phyloP scores from a whole-genome alignment of 192 early-diverging fungal species.

The Coemansia sp. region DNA sequence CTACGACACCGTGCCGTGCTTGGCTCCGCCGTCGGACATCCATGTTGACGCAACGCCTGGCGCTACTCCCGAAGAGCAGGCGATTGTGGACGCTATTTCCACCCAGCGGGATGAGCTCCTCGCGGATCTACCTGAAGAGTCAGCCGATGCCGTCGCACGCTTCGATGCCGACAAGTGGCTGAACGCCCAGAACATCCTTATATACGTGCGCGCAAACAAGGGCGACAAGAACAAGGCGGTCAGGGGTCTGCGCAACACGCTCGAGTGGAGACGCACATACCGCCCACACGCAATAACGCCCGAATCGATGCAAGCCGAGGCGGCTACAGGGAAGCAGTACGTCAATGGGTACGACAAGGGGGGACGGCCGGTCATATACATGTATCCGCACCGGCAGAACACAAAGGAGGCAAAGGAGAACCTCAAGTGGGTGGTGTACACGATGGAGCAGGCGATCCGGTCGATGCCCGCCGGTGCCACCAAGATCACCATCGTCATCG shows the following conservation, averaged over 20 bases:
- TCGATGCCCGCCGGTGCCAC: slow-evolving; percentile 69
- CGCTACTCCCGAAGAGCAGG: slow-evolving; percentile 38
- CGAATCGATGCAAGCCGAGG: slow-evolving; percentile 69
- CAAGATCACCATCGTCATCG: slow-evolving; percentile 74
- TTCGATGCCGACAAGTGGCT: slow-evolving; percentile 35
- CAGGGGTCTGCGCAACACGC: slow-evolving; percentile 63
- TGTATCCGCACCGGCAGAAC: slow-evolving; percentile 75
- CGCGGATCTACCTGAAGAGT: slow-evolving; percentile 36
- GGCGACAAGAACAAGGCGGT: slow-evolving; percentile 61
- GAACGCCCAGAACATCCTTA: slow-evolving; percentile 52
- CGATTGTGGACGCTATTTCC: slow-evolving; percentile 13
- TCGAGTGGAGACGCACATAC: slow-evolving; percentile 76
- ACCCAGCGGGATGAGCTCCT: slow-evolving; percentile 28
- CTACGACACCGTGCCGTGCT: slow-evolving; percentile 31
- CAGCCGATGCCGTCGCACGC: slow-evolving; percentile 14
- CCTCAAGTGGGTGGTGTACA: slow-evolving; percentile 77
- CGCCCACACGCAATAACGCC: slow-evolving; percentile 68
- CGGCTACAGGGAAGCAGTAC: slow-evolving; percentile 76
- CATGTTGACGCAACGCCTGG: slow-evolving; percentile 24
- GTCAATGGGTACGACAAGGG: slow-evolving; percentile 74
- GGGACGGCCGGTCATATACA: slow-evolving; percentile 72
- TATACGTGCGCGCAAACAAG: slow-evolving; percentile 70
- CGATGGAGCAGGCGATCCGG: slow-evolving; percentile 74
- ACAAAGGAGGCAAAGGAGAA: slow-evolving; percentile 67
- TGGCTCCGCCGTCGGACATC: slow-evolving; percentile 12